Evolutionary conservation across 176 grass and related monocot species (phyloP).

Genomic region (Aegilops tauschii): DNA sequence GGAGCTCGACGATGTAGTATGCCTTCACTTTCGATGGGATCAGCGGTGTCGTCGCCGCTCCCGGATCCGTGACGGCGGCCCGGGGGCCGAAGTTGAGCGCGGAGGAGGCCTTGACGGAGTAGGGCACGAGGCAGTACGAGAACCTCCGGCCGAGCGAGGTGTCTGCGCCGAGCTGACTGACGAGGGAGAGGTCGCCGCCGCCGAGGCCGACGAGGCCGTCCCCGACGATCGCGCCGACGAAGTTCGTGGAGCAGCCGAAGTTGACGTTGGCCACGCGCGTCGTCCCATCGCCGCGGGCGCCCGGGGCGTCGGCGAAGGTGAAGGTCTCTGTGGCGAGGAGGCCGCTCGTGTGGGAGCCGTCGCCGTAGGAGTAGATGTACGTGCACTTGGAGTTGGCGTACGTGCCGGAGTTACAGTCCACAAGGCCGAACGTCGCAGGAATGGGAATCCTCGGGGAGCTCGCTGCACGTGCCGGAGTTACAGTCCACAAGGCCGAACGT

Average conservation of each 20-base stretch:
- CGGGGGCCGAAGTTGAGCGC: slow-evolving; percentile 50
- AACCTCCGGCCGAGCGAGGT: slow-evolving; percentile 39
- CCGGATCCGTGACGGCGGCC: slow-evolving; percentile 32
- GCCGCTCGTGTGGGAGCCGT: slow-evolving; percentile 36
- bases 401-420: slow-evolving; percentile 19
- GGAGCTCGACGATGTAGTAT: slow-evolving; percentile 48
- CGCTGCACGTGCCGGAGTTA: not conserved
- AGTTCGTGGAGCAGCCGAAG: slow-evolving; percentile 51
- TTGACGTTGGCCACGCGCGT: not conserved
- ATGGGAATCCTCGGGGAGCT: not conserved
- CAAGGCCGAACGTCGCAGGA: slow-evolving; percentile 33
- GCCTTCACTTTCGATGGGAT: not conserved
- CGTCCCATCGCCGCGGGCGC: not conserved
- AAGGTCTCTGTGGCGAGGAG: slow-evolving; percentile 61
- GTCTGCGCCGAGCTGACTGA: slow-evolving; percentile 35
- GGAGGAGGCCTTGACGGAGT: slow-evolving; percentile 26
- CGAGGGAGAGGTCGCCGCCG: slow-evolving; percentile 38
- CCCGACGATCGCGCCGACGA: slow-evolving; percentile 1
- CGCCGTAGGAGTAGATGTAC: slow-evolving; percentile 52
- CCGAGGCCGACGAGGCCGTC: slow-evolving; percentile 61
- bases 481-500: slow-evolving; percentile 42
- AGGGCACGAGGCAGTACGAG: slow-evolving; percentile 67
- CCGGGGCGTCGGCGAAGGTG: slow-evolving; percentile 32
- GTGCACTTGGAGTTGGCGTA: slow-evolving; percentile 38
- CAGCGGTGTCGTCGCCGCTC: slow-evolving; percentile 32